Conservation (phyloP, 768 basidiomycete species). For the Boletus patriciae region DNA sequence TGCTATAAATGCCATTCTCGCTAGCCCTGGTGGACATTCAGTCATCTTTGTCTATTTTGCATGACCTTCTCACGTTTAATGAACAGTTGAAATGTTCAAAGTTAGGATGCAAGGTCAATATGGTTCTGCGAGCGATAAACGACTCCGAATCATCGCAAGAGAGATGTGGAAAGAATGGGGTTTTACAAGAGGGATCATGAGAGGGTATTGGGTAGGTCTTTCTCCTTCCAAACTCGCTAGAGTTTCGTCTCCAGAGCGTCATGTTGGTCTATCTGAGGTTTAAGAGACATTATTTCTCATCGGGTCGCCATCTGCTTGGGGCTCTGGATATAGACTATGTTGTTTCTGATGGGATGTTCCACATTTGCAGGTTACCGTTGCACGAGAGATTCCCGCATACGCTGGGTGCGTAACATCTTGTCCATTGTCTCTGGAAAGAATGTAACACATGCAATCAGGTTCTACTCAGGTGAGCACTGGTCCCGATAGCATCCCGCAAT, state of each 20-base stretch:
- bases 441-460: constrained; percentile 40
- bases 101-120: constrained; percentile 98
- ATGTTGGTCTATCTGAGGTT: neutral
- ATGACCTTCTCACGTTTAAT: neutral
- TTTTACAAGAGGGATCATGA: constrained; percentile 85
- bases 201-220: constrained; percentile 87
- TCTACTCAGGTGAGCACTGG: constrained; percentile 55
- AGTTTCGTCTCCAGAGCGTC: neutral
- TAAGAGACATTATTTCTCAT: neutral
- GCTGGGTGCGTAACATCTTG: constrained; percentile 52
- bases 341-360: neutral
- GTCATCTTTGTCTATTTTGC: neutral
- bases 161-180: constrained; percentile 92
- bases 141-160: constrained; percentile 62
- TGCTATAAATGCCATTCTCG: constrained; percentile 84
- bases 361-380: constrained; percentile 70
- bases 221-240: constrained; percentile 7
- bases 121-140: constrained; percentile 76
- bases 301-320: neutral
- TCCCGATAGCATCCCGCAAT: neutral
- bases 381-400: constrained; percentile 94
- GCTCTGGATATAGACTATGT: neutral
- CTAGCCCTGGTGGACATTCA: constrained; percentile 71
- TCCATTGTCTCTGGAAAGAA: neutral
- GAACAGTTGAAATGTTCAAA: constrained; percentile 94